A percentile compares a stretch with the other conserved stretches of the same genome.
Evolutionary conservation across 129 eudicot species (phyloP).

Genomic region (Flaveria trinervia): DNA sequence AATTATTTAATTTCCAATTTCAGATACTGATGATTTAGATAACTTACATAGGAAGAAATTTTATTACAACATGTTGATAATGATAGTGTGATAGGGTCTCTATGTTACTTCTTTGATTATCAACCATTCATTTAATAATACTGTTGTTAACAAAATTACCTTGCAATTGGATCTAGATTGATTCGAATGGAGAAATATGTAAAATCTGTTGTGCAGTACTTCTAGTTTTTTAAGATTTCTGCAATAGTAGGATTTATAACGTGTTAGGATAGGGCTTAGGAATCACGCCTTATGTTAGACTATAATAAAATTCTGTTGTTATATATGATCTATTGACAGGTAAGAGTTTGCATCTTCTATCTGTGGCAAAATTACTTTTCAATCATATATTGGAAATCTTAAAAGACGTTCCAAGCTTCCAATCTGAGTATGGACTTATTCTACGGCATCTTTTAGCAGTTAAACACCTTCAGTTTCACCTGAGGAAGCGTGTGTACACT

Average conservation of each 20-base stretch:
- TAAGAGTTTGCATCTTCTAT: constrained; percentile 55
- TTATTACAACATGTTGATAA: not conserved
- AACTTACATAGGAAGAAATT: not conserved
- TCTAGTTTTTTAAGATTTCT: constrained; percentile 4
- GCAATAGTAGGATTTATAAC: constrained; percentile 6
- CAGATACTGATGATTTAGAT: not conserved
- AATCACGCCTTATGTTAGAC: not conserved
- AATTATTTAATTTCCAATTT: not conserved
- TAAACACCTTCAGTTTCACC: constrained; percentile 63
- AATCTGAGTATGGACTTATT: constrained; percentile 78
- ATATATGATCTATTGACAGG: constrained; percentile 48
- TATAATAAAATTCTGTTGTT: constrained; percentile 15
- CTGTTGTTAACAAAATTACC: constrained; percentile 1
- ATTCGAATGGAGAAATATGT: constrained; percentile 3
- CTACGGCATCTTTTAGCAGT: constrained; percentile 77
- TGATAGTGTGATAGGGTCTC: constrained; percentile 7
- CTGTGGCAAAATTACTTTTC: constrained; percentile 77
- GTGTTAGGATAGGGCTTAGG: not conserved
- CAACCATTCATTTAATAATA: not conserved
- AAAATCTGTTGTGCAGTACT: not conserved
- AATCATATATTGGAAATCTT: constrained; percentile 78
- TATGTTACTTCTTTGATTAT: constrained; percentile 7
- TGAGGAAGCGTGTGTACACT: constrained; percentile 70
- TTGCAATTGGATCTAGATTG: constrained; percentile 19
- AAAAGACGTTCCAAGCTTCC: constrained; percentile 88